Evolutionary conservation across 257 asterid genomes (phyloP), one percentile per base, ranked within the genome.

Genomic region (Handroanthus guayacan): DNA sequence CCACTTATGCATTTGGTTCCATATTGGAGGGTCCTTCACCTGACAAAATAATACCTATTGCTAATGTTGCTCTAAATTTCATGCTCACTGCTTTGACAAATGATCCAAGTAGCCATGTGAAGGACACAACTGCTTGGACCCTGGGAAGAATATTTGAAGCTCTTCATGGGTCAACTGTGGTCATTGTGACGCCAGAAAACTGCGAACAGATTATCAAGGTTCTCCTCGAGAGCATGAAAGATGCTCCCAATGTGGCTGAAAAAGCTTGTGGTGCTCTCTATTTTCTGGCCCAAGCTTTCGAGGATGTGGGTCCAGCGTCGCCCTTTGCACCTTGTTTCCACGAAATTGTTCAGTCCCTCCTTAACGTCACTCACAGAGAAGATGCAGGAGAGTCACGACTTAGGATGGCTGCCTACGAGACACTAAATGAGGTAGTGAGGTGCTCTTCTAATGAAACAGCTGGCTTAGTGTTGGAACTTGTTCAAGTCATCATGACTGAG

Each of bases 191-290:
- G 5, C 87, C 89, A 0, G 88, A 88, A 45, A 92, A 90, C 74
- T 86, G 93, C 74, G 96, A 86, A 52, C 92, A 87, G 82, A 90
- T 92, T 25, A 80, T 92, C 55, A 79, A 87, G 4, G 94, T 92
- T 85, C 91, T 92, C 20, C 94, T 92, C 75, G 92, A 90, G 79
- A 86, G 94, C 89, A 92, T 92, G 97, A 87, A 82, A 50, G 98
- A 92, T 72, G 83, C 87, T 81, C 98, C 97, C 50, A 89, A 93
- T 82, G 93, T 93, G 67, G 92, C 95, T 64, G 98, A 91, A 82
- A 93, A 93, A 78, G 89, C 93, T 6, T 93, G 97, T 56, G 97
- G 97, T 54, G 97, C 97, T 76, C 94, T 91, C 13, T 91, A 89
- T 79, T 91, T 88, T 76, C 93, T 89, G 9, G 91, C 89, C 36